A percentile compares a stretch with the other conserved stretches of the same genome.
These are phyloP conservation scores for Alternaria sp. DNA, from an alignment of 2,329 filamentous ascomycete genomes.

Conservation along the genomic window DNA sequence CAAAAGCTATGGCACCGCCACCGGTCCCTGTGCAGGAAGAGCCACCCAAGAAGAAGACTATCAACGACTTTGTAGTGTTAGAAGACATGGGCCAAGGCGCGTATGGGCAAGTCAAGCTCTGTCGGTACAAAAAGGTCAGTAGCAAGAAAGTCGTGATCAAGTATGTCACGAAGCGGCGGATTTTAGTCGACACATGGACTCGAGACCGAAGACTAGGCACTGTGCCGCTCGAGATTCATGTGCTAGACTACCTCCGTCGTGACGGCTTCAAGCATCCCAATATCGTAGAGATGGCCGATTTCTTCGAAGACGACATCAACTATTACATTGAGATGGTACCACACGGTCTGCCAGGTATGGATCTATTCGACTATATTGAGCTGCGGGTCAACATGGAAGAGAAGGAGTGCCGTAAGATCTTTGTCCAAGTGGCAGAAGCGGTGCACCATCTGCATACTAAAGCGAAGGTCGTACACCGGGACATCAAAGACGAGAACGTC, in stretches of 20 bases:
- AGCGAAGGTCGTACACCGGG: slow-evolving; percentile 91
- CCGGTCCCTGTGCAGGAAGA: slow-evolving; percentile 30
- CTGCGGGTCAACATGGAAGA: slow-evolving; percentile 97
- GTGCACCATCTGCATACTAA: slow-evolving; percentile 91
- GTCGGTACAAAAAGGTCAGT: slow-evolving; percentile 79
- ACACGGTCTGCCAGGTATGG: slow-evolving; percentile 95
- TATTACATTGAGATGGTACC: slow-evolving; percentile 99
- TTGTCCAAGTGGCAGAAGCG: slow-evolving; percentile 89
- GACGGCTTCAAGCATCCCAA: slow-evolving; percentile 72
- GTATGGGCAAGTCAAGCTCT: slow-evolving; percentile 96
- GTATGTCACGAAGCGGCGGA: slow-evolving; percentile 95
- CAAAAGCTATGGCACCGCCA: slow-evolving; percentile 26
- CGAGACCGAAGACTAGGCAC: slow-evolving; percentile 91
- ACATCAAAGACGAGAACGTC: slow-evolving; percentile 99
- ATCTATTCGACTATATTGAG: slow-evolving; percentile 98
- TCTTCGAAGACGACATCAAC: slow-evolving; percentile 82
- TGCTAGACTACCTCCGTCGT: slow-evolving; percentile 88
- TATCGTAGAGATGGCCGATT: slow-evolving; percentile 74
- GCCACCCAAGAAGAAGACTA: slow-evolving; percentile 73
- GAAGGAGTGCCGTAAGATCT: slow-evolving; percentile 91
- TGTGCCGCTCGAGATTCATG: slow-evolving; percentile 95
- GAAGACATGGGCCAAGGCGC: slow-evolving; percentile 99
- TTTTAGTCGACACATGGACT: slow-evolving; percentile 98
- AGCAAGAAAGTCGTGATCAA: slow-evolving; percentile 91
- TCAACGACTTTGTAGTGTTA: slow-evolving; percentile 88